These are phyloP conservation scores for Teunomyces gatunensis DNA, from an alignment of 805 yeast species.

Conservation along the genomic window DNA sequence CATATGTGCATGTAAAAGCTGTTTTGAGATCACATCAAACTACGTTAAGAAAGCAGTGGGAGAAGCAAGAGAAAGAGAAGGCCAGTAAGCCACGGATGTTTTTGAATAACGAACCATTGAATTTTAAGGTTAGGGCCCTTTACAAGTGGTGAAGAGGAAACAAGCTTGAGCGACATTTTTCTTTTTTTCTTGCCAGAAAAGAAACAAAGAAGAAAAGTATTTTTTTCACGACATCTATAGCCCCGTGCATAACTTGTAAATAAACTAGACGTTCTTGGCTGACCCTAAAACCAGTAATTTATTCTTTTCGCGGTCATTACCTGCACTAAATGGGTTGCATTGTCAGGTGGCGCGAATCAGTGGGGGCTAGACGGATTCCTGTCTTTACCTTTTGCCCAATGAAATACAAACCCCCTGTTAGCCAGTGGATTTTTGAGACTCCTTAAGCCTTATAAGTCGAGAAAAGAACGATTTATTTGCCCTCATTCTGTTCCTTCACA, in stretches of 20 bases:
- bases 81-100: slow-evolving; percentile 52
- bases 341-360: background rate
- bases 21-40: slow-evolving; percentile 70
- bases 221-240: background rate
- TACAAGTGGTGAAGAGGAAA: slow-evolving; percentile 34
- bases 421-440: too few relatives aligned
- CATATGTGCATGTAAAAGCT: slow-evolving; percentile 77
- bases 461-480: too few relatives aligned
- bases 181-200: background rate
- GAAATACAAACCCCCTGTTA: too few relatives aligned
- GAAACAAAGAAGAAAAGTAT: background rate
- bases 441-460: too few relatives aligned
- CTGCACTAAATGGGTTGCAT: slow-evolving; percentile 1
- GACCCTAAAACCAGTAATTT: slow-evolving; percentile 1
- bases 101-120: slow-evolving; percentile 45
- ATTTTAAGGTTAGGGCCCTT: slow-evolving; percentile 39
- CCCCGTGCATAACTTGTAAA: slow-evolving; percentile 3
- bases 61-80: slow-evolving; percentile 46
- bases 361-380: background rate
- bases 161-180: slow-evolving; percentile 2
- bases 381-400: background rate
- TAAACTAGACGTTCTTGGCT: background rate
- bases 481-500: background rate
- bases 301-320: background rate
- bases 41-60: slow-evolving; percentile 56